phyloP scores from a whole-genome alignment of 1,284 basidiomycete genomes.

The Xerocomus nothofagi region DNA sequence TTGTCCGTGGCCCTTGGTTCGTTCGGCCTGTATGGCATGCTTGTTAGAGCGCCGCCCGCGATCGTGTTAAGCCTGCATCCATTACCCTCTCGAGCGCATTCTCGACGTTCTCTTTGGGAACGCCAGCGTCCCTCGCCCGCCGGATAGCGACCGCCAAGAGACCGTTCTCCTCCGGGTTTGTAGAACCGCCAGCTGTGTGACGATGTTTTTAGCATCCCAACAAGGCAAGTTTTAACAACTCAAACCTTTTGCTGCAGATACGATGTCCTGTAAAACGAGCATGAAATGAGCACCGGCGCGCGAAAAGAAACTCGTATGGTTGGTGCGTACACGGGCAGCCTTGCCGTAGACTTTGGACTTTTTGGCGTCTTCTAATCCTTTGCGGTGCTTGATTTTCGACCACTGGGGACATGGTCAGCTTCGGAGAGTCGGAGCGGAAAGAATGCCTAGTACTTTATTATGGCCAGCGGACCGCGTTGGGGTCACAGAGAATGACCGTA shows the following conservation, averaged over 20 bases:
- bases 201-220: neutral
- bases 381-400: slow-evolving; percentile 86
- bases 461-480: slow-evolving; percentile 52
- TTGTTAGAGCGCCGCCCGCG: neutral
- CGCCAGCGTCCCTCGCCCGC: slow-evolving; percentile 61
- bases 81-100: slow-evolving; percentile 65
- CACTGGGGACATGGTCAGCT: slow-evolving; percentile 48
- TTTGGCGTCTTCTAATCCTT: slow-evolving; percentile 70
- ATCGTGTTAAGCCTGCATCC: slow-evolving; percentile 9
- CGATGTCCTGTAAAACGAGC: slow-evolving; percentile 57
- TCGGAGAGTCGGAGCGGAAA: neutral
- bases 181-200: slow-evolving; percentile 58
- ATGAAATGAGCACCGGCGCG: slow-evolving; percentile 1
- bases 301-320: neutral
- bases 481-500: slow-evolving; percentile 42
- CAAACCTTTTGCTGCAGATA: slow-evolving; percentile 63
- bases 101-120: slow-evolving; percentile 80
- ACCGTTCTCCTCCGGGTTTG: slow-evolving; percentile 64
- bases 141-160: slow-evolving; percentile 62
- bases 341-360: slow-evolving; percentile 62
- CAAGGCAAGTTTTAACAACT: slow-evolving; percentile 18
- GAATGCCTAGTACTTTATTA: slow-evolving; percentile 52
- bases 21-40: slow-evolving; percentile 43
- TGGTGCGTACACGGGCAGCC: slow-evolving; percentile 53
- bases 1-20: slow-evolving; percentile 51